Conservation (phyloP, 2,329 filamentous ascomycete species). For the Hansfordia pulvinata region DNA sequence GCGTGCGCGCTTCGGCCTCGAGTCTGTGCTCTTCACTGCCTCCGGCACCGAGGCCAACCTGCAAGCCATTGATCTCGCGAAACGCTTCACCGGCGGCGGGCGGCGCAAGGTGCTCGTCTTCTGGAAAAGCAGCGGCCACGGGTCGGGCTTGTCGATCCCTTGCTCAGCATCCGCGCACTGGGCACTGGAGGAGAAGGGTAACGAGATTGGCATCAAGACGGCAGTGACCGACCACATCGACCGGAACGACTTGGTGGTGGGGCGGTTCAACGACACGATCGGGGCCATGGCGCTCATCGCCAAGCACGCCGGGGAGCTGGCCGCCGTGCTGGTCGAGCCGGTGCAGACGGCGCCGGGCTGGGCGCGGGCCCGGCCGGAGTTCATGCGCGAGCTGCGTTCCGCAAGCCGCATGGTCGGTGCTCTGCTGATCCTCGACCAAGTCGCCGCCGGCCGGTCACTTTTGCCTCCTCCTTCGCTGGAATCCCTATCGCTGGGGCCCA, state of each 20-base stretch:
- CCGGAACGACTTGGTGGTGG: constrained; percentile 41
- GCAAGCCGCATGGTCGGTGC: no score
- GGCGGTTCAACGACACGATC: constrained; percentile 45
- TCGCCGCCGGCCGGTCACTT: no score
- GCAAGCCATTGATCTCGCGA: constrained; percentile 41
- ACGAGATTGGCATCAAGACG: constrained; percentile 7
- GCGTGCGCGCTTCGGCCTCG: constrained; percentile 38
- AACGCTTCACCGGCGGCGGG: constrained; percentile 26
- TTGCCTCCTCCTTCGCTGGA: no score
- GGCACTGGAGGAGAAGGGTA: constrained; percentile 17
- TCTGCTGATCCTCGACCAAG: no score
- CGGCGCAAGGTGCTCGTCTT: constrained; percentile 37
- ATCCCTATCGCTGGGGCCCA: no score
- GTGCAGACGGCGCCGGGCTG: constrained; percentile 53
- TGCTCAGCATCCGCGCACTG: no score
- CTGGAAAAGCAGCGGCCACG: constrained; percentile 36
- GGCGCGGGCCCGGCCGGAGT: constrained; percentile 32
- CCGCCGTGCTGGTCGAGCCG: constrained; percentile 51
- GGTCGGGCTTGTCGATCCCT: constrained; percentile 35
- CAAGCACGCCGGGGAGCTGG: constrained; percentile 27
- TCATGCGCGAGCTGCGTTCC: constrained; percentile 37
- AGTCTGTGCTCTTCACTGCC: constrained; percentile 47
- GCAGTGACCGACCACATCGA: constrained; percentile 34
- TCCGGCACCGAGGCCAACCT: constrained; percentile 54
- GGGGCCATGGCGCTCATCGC: constrained; percentile 28